These are phyloP conservation scores for Citropsis articulata DNA, from an alignment of 345 rosid genomes.

Conservation along the genomic window DNA sequence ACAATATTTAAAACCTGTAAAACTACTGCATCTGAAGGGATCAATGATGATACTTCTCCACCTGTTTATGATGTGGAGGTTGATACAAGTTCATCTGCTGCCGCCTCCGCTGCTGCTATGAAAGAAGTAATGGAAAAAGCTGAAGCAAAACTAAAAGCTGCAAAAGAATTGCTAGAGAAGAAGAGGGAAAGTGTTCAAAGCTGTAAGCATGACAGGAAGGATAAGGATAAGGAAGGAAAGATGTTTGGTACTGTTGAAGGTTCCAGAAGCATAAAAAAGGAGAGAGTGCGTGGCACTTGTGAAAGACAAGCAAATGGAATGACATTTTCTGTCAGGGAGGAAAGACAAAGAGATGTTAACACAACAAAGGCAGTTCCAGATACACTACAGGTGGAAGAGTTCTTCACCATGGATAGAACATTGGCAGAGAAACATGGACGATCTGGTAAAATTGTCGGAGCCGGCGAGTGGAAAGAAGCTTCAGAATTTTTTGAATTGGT, in stretches of 20 bases:
- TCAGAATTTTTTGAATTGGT: slow-evolving; percentile 65
- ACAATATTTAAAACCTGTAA: slow-evolving; percentile 33
- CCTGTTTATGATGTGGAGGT: slow-evolving; percentile 89
- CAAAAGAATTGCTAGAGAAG: slow-evolving; percentile 67
- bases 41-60: slow-evolving; percentile 49
- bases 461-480: slow-evolving; percentile 78
- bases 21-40: slow-evolving; percentile 40
- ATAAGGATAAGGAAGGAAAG: slow-evolving; percentile 36
- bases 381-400: slow-evolving; percentile 25
- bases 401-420: slow-evolving; percentile 19
- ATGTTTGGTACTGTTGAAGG: slow-evolving; percentile 12
- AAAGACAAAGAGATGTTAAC: slow-evolving; percentile 20
- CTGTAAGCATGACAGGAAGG: slow-evolving; percentile 30
- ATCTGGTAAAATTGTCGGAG: slow-evolving; percentile 38
- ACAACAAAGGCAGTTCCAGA: slow-evolving; percentile 24
- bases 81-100: slow-evolving; percentile 82
- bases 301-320: slow-evolving; percentile 28
- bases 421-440: slow-evolving; percentile 34
- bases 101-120: slow-evolving; percentile 66
- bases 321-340: slow-evolving; percentile 26
- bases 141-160: slow-evolving; percentile 65
- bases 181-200: slow-evolving; percentile 47
- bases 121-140: slow-evolving; percentile 82
- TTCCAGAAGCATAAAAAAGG: slow-evolving; percentile 15
- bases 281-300: slow-evolving; percentile 9